A percentile compares a stretch with the other conserved stretches of the same genome.
Evolutionary conservation across 306 rosid genomes (phyloP).

Genomic region (Fragaria nilgerrensis): DNA sequence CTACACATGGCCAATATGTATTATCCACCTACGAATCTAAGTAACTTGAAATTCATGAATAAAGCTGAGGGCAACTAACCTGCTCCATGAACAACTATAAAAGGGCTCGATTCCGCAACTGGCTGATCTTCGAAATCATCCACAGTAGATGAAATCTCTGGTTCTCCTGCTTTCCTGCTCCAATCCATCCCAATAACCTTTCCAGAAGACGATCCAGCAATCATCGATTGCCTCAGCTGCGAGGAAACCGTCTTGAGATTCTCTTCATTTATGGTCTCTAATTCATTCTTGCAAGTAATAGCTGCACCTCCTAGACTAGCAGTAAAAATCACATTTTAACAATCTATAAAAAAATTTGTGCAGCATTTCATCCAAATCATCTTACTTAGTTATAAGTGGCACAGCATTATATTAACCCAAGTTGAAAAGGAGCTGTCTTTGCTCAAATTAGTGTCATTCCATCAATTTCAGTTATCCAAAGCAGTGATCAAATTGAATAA

Average conservation of each 20-base stretch:
- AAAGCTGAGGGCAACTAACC: constrained; percentile 42
- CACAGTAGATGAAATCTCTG: constrained; percentile 40
- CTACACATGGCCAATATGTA: not conserved
- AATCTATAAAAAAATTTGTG: not conserved
- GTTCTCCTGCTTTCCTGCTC: constrained; percentile 69
- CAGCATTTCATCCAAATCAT: not conserved
- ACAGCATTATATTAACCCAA: not conserved
- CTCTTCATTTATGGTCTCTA: constrained; percentile 75
- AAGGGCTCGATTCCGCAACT: constrained; percentile 39
- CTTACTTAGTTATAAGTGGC: not conserved
- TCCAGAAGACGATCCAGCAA: constrained; percentile 33
- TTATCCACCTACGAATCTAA: not conserved
- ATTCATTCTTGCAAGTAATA: constrained; percentile 77
- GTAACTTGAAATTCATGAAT: constrained; percentile 1
- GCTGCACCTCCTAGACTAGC: constrained; percentile 73
- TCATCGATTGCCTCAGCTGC: constrained; percentile 72
- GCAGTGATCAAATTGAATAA: not conserved
- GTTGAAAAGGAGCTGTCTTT: not conserved
- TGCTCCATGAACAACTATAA: constrained; percentile 96
- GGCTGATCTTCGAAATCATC: constrained; percentile 51
- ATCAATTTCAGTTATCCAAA: not conserved
- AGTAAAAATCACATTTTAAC: not conserved
- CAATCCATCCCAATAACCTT: constrained; percentile 89
- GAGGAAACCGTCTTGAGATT: constrained; percentile 63
- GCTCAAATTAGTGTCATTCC: not conserved